phyloP scores from a whole-genome alignment of 169 alveolate genomes.

The Plasmodium inui region DNA sequence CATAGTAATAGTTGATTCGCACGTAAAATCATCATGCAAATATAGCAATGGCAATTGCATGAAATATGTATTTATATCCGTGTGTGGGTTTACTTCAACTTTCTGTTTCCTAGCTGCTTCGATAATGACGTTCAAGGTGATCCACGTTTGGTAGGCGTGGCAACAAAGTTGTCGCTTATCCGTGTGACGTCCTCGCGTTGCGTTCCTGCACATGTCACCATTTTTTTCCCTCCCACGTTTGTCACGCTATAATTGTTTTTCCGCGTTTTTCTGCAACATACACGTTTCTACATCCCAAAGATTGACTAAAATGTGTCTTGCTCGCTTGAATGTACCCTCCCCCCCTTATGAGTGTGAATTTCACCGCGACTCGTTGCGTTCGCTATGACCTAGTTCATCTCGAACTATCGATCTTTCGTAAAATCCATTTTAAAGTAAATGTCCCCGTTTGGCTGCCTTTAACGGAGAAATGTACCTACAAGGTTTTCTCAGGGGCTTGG shows the following conservation, averaged over 20 bases:
- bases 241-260: not conserved
- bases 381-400: not conserved
- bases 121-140: constrained; percentile 16
- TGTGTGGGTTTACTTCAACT: constrained; percentile 30
- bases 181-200: not conserved
- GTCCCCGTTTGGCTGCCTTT: not conserved
- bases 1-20: not conserved
- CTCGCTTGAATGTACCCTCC: not conserved
- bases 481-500: not conserved
- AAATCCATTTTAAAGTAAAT: not conserved
- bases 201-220: not conserved
- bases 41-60: not conserved
- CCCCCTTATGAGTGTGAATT: not conserved
- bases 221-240: not conserved
- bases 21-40: not conserved
- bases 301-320: not conserved
- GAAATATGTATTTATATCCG: not conserved
- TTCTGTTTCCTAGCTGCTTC: constrained; percentile 28
- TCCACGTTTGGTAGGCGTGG: constrained; percentile 13
- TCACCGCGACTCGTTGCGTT: not conserved
- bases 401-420: not conserved
- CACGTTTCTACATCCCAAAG: not conserved
- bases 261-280: not conserved
- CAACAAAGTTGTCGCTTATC: not conserved
- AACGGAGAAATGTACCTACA: not conserved